phyloP scores from a whole-genome alignment of 805 yeast genomes.

The Starmerella lactis-condensi region DNA sequence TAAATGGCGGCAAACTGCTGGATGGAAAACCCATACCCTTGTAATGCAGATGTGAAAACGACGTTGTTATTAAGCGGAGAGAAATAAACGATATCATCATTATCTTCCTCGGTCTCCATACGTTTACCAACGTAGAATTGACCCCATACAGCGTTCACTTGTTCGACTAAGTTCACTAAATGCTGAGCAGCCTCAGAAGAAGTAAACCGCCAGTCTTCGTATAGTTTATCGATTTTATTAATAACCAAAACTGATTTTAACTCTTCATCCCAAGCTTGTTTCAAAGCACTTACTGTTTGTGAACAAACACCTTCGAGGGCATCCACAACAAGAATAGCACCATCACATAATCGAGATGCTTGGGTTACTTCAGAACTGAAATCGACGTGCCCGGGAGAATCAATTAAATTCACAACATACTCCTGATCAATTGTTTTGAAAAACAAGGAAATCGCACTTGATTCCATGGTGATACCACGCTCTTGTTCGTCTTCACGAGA shows the following conservation, averaged over 20 bases:
- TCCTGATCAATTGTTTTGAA: slow-evolving; percentile 50
- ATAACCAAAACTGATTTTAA: slow-evolving; percentile 72
- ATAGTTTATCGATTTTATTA: slow-evolving; percentile 77
- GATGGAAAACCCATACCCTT: slow-evolving; percentile 94
- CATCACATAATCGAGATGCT: slow-evolving; percentile 90
- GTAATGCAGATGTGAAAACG: slow-evolving; percentile 75
- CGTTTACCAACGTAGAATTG: slow-evolving; percentile 74
- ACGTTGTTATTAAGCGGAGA: slow-evolving; percentile 75
- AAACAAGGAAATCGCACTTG: slow-evolving; percentile 77
- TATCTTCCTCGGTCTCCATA: slow-evolving; percentile 38
- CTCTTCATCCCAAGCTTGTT: slow-evolving; percentile 92
- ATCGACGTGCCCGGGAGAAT: slow-evolving; percentile 98
- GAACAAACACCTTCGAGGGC: slow-evolving; percentile 98
- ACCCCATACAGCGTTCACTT: slow-evolving; percentile 87
- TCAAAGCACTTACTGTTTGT: slow-evolving; percentile 75
- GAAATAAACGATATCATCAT: slow-evolving; percentile 78
- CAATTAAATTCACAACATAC: slow-evolving; percentile 75
- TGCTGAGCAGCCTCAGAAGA: slow-evolving; percentile 77
- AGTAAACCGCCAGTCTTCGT: slow-evolving; percentile 61
- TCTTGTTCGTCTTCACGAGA: slow-evolving; percentile 89
- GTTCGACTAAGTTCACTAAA: slow-evolving; percentile 61
- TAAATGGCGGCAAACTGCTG: slow-evolving; percentile 76
- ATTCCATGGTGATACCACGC: slow-evolving; percentile 95
- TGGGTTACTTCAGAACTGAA: slow-evolving; percentile 92
- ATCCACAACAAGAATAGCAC: slow-evolving; percentile 86